Conservation (phyloP, 2,329 filamentous ascomycete species). For the Scytalidium sp. region DNA sequence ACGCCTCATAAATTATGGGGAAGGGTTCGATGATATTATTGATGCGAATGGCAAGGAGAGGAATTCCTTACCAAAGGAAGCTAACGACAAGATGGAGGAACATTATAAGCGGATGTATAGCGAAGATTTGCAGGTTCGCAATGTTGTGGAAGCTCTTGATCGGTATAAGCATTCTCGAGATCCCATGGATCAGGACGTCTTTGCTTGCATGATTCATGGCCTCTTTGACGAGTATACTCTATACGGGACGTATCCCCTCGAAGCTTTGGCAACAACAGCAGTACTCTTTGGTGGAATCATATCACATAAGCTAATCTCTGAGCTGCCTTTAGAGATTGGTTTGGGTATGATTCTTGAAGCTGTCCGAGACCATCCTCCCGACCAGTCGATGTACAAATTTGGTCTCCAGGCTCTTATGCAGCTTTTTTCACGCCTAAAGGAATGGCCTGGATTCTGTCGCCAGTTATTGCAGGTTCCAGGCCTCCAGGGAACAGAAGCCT, state of each 20-base stretch:
- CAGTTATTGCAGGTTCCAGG: conserved; percentile 79
- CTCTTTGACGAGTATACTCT: conserved; percentile 96
- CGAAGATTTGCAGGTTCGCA: conserved; percentile 79
- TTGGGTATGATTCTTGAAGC: conserved; percentile 97
- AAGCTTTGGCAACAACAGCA: conserved; percentile 90
- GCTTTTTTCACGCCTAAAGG: conserved; percentile 74
- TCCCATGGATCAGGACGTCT: conserved; percentile 85
- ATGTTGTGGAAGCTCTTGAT: conserved; percentile 80
- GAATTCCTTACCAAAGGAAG: conserved; percentile 75
- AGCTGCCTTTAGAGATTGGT: conserved; percentile 89
- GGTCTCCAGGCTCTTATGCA: conserved; percentile 93
- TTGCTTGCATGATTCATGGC: conserved; percentile 97
- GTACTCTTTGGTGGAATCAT: conserved; percentile 97
- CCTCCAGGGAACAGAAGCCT: conserved; percentile 81
- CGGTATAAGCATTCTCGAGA: conserved; percentile 86
- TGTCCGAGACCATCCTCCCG: conserved; percentile 77
- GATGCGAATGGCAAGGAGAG: conserved; percentile 77
- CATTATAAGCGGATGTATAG: conserved; percentile 98
- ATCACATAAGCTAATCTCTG: conserved; percentile 85
- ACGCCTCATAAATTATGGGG: conserved; percentile 91
- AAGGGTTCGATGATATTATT: conserved; percentile 88
- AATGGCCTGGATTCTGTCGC: conserved; percentile 95
- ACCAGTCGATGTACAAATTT: conserved; percentile 96
- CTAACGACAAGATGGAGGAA: conserved; percentile 92
- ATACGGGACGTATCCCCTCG: conserved; percentile 93